Base-by-base conservation (phyloP, 169 alveolate genomes). In the Plasmodium knowlesi region DNA sequence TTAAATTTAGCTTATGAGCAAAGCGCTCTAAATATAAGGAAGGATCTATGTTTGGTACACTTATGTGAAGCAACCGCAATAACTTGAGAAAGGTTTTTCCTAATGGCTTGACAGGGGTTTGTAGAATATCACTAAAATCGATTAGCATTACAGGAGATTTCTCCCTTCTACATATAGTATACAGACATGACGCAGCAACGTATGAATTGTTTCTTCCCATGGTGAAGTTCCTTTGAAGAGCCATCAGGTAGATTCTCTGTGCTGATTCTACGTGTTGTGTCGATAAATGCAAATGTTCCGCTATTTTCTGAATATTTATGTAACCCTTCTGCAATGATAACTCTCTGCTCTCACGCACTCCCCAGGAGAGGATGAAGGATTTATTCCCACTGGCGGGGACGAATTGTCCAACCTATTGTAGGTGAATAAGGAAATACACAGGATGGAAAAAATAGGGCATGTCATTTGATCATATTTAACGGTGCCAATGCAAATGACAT, bases 31-130 rank as follows among this genome's bases (percentile, higher is more conserved):
- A 97, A 95, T 97, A 98, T 41, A 98, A 92, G 16, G 99, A 98
- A 28, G 99, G 99, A 90, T 99, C 99, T 14, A 98, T 97, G 53
- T 98, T 96, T 4, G 99, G 99, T 16, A 98, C 99, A 86, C 96
- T 97, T 19, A 97, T 93, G 91, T 97, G 98, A 12, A 98, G 89
- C 92, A 98, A 95, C 32, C 99, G 94, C 34, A 98, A 97, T 74
- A 98, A 93, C 93, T 98, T 98, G 98, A 98, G 96, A 92, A 98
- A 98, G 25, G 97, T 95, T 94, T 97, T 97, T 10, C 98, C 98
- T 39, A 97, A 86, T 19, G 96, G 97, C 92, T 97, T 98, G n/a
- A 98, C 99, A 39, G 98, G 98, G 28, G 98, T 96, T 86, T 96
- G 97, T 37, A 98, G 96, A 6, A 98, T 98, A 80, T 98, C 99